Evolutionary conservation across 192 early-diverging fungal species (phyloP).

Genomic region (Mortierella hygrophila): DNA sequence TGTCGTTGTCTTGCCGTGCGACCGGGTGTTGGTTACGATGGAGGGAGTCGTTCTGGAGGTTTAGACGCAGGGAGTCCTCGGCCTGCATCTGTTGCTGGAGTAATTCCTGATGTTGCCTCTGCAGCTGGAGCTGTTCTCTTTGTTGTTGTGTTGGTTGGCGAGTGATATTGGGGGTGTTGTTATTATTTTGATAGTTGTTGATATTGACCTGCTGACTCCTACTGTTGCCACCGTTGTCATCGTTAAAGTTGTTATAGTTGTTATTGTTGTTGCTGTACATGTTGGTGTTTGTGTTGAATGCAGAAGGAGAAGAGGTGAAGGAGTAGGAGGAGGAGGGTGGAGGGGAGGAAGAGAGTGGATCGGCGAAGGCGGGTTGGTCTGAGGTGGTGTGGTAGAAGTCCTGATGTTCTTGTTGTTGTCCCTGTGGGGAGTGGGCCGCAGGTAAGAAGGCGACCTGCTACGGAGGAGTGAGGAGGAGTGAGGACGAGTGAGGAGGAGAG

Average conservation of each 20-base stretch:
- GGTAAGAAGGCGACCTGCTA: constrained; percentile 34
- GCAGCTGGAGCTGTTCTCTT: constrained; percentile 6
- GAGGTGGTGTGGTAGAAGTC: background rate
- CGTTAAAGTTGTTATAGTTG: background rate
- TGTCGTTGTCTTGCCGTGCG: background rate
- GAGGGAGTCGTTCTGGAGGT: background rate
- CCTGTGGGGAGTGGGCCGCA: background rate
- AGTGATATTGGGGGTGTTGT: background rate
- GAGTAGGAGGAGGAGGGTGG: background rate
- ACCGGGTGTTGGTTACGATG: constrained; percentile 13
- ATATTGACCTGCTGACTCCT: background rate
- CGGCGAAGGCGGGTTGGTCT: background rate
- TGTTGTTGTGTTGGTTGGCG: constrained; percentile 13
- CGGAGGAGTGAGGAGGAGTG: background rate
- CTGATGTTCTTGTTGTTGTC: constrained; percentile 7
- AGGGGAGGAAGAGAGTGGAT: background rate
- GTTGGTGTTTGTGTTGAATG: constrained; percentile 6
- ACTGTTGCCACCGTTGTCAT: background rate
- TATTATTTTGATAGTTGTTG: constrained; percentile 1
- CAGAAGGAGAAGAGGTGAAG: background rate
- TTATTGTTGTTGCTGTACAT: background rate
- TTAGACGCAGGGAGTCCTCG: constrained; percentile 20
- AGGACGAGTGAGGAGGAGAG: background rate
- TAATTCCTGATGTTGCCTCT: constrained; percentile 12
- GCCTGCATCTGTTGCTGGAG: constrained; percentile 19